Evolutionary conservation across 2,329 filamentous ascomycete species (phyloP).

Genomic region (Colletotrichum shisoi): DNA sequence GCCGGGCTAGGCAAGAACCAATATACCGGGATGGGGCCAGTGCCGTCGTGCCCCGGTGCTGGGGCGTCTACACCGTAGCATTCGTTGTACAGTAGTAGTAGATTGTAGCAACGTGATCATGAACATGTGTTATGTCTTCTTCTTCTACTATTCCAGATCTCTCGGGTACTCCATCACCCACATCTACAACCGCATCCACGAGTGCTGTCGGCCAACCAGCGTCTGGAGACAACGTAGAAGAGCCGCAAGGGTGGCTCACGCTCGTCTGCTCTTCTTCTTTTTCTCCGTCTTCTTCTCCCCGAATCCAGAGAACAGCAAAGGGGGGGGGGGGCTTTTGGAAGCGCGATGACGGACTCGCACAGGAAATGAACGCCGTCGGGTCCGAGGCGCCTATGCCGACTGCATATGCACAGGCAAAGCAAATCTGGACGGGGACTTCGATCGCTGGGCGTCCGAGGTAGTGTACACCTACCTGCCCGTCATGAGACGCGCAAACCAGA

Average conservation of each 20-base stretch:
- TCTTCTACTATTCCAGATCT: neutral
- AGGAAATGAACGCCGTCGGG: conserved; percentile 2
- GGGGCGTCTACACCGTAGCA: neutral
- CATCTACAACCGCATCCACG: neutral
- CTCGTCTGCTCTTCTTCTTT: neutral
- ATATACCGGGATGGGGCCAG: neutral
- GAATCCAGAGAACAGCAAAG: no score
- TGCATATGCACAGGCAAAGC: conserved; percentile 9
- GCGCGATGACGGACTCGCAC: conserved; percentile 5
- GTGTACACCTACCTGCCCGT: neutral
- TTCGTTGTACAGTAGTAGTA: conserved; percentile 8
- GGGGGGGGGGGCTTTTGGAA: neutral
- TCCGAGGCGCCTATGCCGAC: neutral
- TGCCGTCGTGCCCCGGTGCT: neutral
- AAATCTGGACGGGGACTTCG: neutral
- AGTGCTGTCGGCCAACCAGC: neutral
- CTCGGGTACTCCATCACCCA: neutral
- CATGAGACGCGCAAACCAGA: neutral
- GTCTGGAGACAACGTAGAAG: neutral
- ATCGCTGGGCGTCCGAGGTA: neutral
- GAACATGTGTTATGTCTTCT: neutral
- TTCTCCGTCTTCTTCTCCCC: no score
- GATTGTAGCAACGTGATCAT: neutral
- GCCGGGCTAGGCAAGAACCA: neutral
- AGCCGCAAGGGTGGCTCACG: neutral